Conservation (phyloP, 805 yeast genomes). For the Zygosaccharomyces rouxii region DNA sequence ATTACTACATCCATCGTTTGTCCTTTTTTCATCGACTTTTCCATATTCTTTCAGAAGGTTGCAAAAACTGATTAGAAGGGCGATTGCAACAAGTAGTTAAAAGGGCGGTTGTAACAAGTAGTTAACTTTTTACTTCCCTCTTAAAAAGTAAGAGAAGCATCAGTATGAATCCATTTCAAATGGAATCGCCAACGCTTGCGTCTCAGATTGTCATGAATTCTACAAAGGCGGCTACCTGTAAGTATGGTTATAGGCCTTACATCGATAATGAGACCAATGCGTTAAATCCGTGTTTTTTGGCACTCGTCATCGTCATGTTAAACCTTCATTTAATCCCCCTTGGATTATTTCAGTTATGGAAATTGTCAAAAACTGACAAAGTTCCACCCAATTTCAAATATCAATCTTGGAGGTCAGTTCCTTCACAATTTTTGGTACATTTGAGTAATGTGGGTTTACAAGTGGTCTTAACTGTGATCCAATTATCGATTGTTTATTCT, state of each 20-base stretch:
- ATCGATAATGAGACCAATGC: slow-evolving; percentile 34
- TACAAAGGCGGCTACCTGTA: neutral
- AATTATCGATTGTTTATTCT: slow-evolving; percentile 9
- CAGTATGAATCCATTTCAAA: neutral
- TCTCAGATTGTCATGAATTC: neutral
- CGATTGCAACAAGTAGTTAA: neutral
- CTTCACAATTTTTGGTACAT: slow-evolving; percentile 21
- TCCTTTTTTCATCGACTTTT: neutral
- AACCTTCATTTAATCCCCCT: slow-evolving; percentile 19
- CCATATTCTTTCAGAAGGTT: neutral
- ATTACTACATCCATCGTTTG: neutral
- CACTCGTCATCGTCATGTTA: slow-evolving; percentile 16
- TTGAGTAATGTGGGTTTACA: slow-evolving; percentile 23
- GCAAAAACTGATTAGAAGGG: neutral
- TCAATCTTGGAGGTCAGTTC: slow-evolving; percentile 8
- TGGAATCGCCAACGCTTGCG: neutral
- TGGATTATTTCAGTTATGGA: slow-evolving; percentile 24
- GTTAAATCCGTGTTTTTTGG: slow-evolving; percentile 35
- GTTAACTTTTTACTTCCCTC: neutral
- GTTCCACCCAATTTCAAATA: slow-evolving; percentile 19
- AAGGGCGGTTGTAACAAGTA: neutral
- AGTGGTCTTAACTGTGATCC: slow-evolving; percentile 12
- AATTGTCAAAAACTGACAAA: slow-evolving; percentile 14
- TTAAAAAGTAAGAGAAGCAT: neutral
- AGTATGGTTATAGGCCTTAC: slow-evolving; percentile 32